phyloP scores from a whole-genome alignment of 345 rosid species.

The Excoecaria cochinchinensis region DNA sequence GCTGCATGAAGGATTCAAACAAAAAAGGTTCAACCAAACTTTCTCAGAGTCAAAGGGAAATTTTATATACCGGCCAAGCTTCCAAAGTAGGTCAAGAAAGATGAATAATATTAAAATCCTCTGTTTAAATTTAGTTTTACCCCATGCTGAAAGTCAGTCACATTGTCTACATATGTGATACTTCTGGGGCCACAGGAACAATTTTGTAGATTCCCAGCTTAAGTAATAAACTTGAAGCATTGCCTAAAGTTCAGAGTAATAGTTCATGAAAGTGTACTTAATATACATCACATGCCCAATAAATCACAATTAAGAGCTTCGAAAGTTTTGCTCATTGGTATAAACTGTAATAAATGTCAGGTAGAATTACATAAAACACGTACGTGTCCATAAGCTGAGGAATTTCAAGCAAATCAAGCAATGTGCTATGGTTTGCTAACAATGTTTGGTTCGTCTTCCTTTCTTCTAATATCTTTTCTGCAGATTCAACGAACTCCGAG shows the following conservation, averaged over 20 bases:
- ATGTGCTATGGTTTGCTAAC: constrained; percentile 81
- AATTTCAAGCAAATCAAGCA: constrained; percentile 98
- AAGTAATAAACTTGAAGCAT: not conserved
- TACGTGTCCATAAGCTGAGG: constrained; percentile 99
- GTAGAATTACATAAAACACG: constrained; percentile 27
- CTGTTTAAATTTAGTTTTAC: not conserved
- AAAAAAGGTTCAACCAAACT: not conserved
- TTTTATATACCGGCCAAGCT: too few species aligned
- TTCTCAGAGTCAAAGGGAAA: not conserved
- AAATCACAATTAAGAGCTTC: constrained; percentile 6
- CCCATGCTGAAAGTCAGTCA: not conserved
- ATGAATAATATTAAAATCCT: not conserved
- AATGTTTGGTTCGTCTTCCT: constrained; percentile 92
- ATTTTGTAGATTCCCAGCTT: not conserved
- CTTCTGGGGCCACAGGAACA: not conserved
- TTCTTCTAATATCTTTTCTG: constrained; percentile 83
- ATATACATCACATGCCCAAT: not conserved
- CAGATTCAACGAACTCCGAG: constrained; percentile 83
- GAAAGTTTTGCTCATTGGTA: not conserved
- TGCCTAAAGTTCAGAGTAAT: not conserved
- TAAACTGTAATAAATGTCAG: constrained; percentile 6
- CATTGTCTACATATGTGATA: not conserved
- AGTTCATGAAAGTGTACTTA: not conserved
- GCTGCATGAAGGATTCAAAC: not conserved
- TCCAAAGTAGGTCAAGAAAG: not conserved